Conservation (phyloP, 2,329 filamentous ascomycete species). For the Pyricularia pennisetigena region DNA sequence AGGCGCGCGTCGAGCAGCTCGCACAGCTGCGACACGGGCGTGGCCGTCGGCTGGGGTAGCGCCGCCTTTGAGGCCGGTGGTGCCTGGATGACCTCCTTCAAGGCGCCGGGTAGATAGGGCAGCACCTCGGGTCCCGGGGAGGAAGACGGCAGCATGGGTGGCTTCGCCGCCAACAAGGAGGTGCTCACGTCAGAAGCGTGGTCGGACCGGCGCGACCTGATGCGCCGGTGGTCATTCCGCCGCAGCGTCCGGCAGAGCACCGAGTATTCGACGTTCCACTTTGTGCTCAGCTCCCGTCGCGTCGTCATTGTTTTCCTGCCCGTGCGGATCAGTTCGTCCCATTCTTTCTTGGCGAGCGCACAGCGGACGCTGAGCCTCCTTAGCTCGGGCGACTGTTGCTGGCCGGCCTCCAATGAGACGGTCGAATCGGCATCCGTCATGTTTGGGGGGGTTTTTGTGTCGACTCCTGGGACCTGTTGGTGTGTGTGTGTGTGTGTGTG, state of each 20-base stretch:
- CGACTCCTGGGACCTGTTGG: neutral
- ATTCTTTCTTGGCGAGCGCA: constrained; percentile 1
- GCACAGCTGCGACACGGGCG: neutral
- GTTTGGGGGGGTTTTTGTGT: neutral
- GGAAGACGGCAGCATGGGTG: neutral
- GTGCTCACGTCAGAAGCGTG: neutral
- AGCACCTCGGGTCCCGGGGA: neutral
- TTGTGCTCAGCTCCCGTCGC: neutral
- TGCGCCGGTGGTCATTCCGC: neutral
- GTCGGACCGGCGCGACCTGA: neutral
- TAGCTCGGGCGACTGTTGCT: neutral
- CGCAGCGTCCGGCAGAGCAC: neutral
- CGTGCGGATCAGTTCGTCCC: neutral
- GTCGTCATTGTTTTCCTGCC: neutral
- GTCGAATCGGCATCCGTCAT: neutral
- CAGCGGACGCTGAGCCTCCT: neutral
- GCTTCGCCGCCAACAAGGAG: neutral
- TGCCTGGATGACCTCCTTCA: neutral
- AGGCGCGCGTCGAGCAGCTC: neutral
- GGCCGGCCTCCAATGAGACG: neutral
- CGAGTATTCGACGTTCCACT: neutral
- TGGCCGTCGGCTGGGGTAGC: neutral
- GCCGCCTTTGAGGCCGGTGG: neutral
- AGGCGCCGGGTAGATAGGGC: neutral
- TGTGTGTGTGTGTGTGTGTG: no score